Conservation (phyloP, 208 protist genomes). For the Spironucleus salmonicida region DNA sequence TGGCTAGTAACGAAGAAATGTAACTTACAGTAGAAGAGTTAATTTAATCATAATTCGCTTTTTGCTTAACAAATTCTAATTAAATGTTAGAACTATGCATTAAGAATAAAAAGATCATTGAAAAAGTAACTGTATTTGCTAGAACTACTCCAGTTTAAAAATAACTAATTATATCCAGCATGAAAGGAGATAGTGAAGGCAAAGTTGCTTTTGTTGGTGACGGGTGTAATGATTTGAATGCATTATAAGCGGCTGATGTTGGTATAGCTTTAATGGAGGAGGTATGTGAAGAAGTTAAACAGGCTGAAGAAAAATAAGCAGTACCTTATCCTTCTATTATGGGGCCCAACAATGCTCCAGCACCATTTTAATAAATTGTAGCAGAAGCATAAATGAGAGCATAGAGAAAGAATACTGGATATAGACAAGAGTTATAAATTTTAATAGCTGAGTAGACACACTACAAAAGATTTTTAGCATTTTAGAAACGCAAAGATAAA, state of each 20-base stretch:
- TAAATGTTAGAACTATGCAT: not conserved
- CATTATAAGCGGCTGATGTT: not conserved
- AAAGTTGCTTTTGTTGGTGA: not conserved
- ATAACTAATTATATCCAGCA: not conserved
- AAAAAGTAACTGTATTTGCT: not conserved
- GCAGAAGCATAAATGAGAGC: not conserved
- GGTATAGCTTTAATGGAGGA: conserved; percentile 15
- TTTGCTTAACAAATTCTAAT: not conserved
- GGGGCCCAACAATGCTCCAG: not conserved
- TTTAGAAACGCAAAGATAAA: not conserved
- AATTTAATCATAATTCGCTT: not conserved
- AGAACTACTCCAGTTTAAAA: conserved; percentile 13
- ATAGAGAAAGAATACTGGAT: not conserved
- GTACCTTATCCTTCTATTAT: conserved; percentile 5
- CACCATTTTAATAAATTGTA: not conserved
- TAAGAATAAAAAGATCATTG: not conserved
- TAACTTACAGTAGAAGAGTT: not conserved
- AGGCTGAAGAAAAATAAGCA: not conserved
- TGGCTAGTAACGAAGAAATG: not conserved
- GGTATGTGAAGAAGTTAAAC: not conserved
- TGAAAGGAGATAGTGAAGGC: not conserved
- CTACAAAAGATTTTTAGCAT: not conserved
- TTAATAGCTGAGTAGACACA: not conserved
- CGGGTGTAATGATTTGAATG: conserved; percentile 7
- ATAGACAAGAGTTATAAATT: not conserved